Evolutionary conservation across 352 stramenopile genomes (phyloP).

Genomic region (Blastocystis sp.): DNA sequence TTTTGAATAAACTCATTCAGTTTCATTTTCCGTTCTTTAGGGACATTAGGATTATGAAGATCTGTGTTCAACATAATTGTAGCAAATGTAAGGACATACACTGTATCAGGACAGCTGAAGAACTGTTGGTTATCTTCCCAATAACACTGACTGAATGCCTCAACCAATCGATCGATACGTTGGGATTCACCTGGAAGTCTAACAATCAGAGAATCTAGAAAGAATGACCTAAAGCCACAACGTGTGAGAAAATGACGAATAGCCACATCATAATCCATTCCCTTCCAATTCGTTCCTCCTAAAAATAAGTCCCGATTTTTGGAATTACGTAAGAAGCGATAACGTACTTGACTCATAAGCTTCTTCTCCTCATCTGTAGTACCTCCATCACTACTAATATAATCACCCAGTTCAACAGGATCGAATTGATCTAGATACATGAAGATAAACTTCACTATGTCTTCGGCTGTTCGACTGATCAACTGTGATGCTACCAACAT

Average conservation of each 20-base stretch:
- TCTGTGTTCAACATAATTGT: conserved; percentile 99
- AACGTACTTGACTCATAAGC: conserved; percentile 79
- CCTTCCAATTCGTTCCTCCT: conserved; percentile 42
- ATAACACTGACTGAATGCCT: conserved; percentile 91
- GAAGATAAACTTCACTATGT: conserved; percentile 85
- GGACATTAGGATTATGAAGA: conserved; percentile 77
- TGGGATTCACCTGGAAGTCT: conserved; percentile 88
- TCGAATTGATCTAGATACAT: conserved; percentile 85
- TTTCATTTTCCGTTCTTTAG: conserved; percentile 86
- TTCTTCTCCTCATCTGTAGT: conserved; percentile 76
- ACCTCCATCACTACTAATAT: conserved; percentile 77
- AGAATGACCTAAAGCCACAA: conserved; percentile 79
- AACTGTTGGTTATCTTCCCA: conserved; percentile 84
- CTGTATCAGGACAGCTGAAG: conserved; percentile 75
- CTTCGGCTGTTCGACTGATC: conserved; percentile 73
- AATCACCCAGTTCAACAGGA: conserved; percentile 83
- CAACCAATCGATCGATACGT: conserved; percentile 93
- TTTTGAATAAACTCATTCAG: conserved; percentile 86
- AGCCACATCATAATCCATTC: conserved; percentile 88
- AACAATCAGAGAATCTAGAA: background rate
- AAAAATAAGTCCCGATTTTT: conserved; percentile 81
- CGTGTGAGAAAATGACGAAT: conserved; percentile 90
- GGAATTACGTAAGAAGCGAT: conserved; percentile 86
- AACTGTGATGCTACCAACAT: conserved; percentile 78
- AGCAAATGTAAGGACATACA: conserved; percentile 83